Evolutionary conservation across 2,329 filamentous ascomycete species (phyloP).

Genomic region (Scolecobasidium constrictum): DNA sequence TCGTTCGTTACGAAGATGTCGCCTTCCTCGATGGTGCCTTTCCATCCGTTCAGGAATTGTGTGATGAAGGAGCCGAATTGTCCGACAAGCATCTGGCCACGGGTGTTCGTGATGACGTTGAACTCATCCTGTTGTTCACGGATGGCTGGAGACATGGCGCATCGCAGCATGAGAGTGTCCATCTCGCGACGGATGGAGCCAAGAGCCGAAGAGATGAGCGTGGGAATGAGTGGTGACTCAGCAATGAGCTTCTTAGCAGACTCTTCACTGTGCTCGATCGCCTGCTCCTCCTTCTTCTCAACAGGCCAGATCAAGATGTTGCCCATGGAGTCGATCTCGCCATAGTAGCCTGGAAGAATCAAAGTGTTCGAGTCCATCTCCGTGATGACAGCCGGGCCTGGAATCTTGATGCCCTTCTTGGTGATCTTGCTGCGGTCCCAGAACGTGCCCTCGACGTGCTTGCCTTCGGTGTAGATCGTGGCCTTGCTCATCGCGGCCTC

Average conservation of each 20-base stretch:
- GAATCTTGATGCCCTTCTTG: slow-evolving; percentile 28
- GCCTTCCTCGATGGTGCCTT: slow-evolving; percentile 37
- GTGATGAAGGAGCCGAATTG: slow-evolving; percentile 41
- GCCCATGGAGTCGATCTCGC: slow-evolving; percentile 36
- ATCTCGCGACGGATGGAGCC: slow-evolving; percentile 38
- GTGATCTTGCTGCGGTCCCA: slow-evolving; percentile 34
- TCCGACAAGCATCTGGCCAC: slow-evolving; percentile 40
- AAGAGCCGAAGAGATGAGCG: slow-evolving; percentile 33
- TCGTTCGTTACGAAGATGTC: slow-evolving; percentile 43
- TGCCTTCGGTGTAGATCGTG: slow-evolving; percentile 29
- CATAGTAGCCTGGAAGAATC: slow-evolving; percentile 35
- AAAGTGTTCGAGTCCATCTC: slow-evolving; percentile 44
- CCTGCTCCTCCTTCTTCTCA: slow-evolving; percentile 19
- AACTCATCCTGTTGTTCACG: slow-evolving; percentile 42
- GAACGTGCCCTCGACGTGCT: slow-evolving; percentile 29
- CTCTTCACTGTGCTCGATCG: slow-evolving; percentile 23
- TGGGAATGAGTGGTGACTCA: slow-evolving; percentile 31
- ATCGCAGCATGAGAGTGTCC: slow-evolving; percentile 41
- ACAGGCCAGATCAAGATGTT: slow-evolving; percentile 38
- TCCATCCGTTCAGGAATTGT: slow-evolving; percentile 35
- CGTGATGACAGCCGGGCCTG: slow-evolving; percentile 36
- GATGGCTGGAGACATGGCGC: slow-evolving; percentile 40
- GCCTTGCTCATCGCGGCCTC: slow-evolving; percentile 28
- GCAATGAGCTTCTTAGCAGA: slow-evolving; percentile 26
- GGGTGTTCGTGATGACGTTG: slow-evolving; percentile 39